Base-by-base conservation (phyloP, 345 rosid genomes). In the Erodium maritimum region DNA sequence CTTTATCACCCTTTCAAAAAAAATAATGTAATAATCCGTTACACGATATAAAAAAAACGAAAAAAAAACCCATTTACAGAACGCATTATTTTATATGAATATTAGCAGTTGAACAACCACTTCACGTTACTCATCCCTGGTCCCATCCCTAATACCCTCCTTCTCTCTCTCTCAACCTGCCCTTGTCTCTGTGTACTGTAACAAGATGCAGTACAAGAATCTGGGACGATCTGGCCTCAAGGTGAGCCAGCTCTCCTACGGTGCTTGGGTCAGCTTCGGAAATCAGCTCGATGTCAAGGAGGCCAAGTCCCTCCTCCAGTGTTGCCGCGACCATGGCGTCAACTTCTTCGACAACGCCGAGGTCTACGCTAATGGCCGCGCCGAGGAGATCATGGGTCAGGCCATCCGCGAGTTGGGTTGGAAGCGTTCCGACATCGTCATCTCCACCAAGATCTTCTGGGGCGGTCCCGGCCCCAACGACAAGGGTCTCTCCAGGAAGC, bases 331-430 rank as follows among this genome's bases (percentile, higher is more conserved):
- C 67, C 58, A 75, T 34, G 96, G 99, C 20, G 99, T 93, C 69
- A 93, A 89, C 74, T 93, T 93, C 87, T 93, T 93, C 76, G 99
- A 93, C 61, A 93, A 93, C 79, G 96, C 99, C 21, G 96, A 93
- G 80, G 99, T 93, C 59, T 93, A 93, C 59, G 96, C 95, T 63
- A 89, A 87, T 59, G 99, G 96, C 29, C 80, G 96, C 0, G 99
- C 99, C 4, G 95, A 93, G 77, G 99, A 93, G 82, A 87, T 93
- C 72, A 89, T 93, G 99, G 96, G 99, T 14, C 95, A 93, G 46
- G 94, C 96, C 24, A 85, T 93, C 71, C 87, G 99, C 21, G 95
- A 88, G 68, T 80, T 93, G n/a, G 99, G 99, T 3, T 93, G 99
- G 99, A 85, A 83, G 67, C 77, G 95, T 20, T 89, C 99, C 21